Conservation (phyloP, 768 basidiomycete genomes). For the Tulasnella sp. region DNA sequence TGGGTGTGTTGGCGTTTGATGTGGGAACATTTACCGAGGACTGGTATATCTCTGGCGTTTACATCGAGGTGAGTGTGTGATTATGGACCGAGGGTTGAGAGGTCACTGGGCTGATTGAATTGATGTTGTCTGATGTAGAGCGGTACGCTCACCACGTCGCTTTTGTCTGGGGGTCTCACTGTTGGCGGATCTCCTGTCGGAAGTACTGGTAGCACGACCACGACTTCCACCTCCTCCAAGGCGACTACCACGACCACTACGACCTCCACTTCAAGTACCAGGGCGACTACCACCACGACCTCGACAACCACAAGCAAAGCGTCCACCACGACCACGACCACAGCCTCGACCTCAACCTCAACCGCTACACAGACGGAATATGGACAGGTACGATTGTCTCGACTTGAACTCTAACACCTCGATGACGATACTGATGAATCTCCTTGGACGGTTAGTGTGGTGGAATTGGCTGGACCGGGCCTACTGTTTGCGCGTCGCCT, state of each 20-base stretch:
- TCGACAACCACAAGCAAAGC: not conserved
- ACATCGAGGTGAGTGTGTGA: constrained; percentile 34
- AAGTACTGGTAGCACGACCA: constrained; percentile 40
- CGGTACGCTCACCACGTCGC: not conserved
- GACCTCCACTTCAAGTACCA: constrained; percentile 18
- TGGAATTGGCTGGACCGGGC: constrained; percentile 10
- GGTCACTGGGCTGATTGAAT: not conserved
- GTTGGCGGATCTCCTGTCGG: not conserved
- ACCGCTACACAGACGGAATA: constrained; percentile 4
- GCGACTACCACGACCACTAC: constrained; percentile 24
- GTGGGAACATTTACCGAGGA: constrained; percentile 34
- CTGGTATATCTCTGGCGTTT: constrained; percentile 52
- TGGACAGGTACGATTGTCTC: not conserved
- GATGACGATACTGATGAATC: not conserved
- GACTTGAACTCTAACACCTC: not conserved
- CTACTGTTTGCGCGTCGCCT: constrained; percentile 7
- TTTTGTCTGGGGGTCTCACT: not conserved
- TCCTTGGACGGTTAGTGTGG: constrained; percentile 1
- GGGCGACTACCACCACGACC: not conserved
- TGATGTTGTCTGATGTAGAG: not conserved
- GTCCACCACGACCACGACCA: not conserved
- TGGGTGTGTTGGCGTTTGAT: constrained; percentile 46
- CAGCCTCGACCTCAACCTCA: constrained; percentile 1
- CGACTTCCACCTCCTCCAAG: constrained; percentile 30
- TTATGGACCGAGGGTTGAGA: not conserved